Evolutionary conservation across 1,139 yeast genomes (phyloP).

Genomic region (Geotrichum carabidarum): DNA sequence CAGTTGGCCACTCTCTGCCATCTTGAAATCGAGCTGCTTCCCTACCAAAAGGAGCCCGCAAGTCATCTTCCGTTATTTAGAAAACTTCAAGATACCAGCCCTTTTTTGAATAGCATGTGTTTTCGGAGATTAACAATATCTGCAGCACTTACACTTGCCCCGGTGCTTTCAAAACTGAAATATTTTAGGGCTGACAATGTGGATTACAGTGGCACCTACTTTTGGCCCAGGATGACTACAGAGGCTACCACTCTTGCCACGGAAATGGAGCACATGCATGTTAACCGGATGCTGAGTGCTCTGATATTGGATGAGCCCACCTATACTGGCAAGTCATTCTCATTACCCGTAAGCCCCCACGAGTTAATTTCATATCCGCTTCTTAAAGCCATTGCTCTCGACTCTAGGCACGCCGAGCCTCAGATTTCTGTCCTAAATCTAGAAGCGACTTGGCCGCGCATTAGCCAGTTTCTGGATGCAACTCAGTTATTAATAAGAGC

Average conservation of each 20-base stretch:
- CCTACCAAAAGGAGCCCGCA: not conserved
- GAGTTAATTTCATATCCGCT: conserved; percentile 9
- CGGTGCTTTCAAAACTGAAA: not conserved
- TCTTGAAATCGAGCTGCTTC: not conserved
- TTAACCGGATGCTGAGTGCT: not conserved
- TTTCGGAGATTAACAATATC: not conserved
- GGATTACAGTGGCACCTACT: not conserved
- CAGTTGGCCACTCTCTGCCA: not conserved
- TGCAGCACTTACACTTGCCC: conserved; percentile 1
- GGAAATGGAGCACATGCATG: conserved; percentile 1
- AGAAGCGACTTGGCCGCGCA: conserved; percentile 6
- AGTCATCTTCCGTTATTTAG: not conserved
- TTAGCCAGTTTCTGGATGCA: not conserved
- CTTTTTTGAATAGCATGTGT: not conserved
- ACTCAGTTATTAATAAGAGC: not conserved
- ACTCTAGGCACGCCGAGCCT: not conserved
- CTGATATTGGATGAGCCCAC: not conserved
- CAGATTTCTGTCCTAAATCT: not conserved
- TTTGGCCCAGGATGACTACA: conserved; percentile 1
- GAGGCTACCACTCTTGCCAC: not conserved
- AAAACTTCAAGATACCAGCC: not conserved
- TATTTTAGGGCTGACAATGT: not conserved
- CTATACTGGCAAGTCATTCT: not conserved
- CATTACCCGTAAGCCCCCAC: not conserved
- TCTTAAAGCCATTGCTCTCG: not conserved